Evolutionary conservation across 2,329 filamentous ascomycete species (phyloP).

Genomic region (Aspergillus carbonarius): DNA sequence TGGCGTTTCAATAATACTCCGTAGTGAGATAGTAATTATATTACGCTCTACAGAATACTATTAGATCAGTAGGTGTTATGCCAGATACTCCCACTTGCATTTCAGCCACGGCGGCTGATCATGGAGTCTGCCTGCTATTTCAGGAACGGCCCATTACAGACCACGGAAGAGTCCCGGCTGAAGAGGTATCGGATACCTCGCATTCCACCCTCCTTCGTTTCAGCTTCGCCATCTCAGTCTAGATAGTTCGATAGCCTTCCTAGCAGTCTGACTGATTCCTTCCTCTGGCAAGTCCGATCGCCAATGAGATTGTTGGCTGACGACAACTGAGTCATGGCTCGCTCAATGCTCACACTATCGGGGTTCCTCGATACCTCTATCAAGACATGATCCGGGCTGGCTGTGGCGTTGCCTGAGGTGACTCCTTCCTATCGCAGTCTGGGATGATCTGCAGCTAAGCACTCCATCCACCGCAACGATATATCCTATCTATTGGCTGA

Average conservation of each 20-base stretch:
- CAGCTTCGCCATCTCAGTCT: slow-evolving; percentile 2
- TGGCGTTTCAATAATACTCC: too few relatives aligned
- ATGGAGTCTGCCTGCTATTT: not conserved
- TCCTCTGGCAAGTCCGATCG: not conserved
- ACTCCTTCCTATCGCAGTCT: not conserved
- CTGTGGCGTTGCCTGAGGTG: slow-evolving; percentile 1
- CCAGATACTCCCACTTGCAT: not conserved
- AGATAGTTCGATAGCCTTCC: not conserved
- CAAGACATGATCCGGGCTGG: not conserved
- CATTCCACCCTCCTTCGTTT: not conserved
- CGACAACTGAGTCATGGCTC: not conserved
- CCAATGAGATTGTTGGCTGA: not conserved
- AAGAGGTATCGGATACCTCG: not conserved
- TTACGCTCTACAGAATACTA: not conserved
- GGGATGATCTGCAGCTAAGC: not conserved
- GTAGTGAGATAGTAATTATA: not conserved
- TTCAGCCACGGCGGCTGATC: slow-evolving; percentile 3
- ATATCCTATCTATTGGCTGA: not conserved
- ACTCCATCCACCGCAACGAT: not conserved
- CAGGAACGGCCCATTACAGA: not conserved
- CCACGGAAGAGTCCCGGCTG: not conserved
- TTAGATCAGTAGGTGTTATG: not conserved
- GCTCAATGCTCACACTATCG: not conserved
- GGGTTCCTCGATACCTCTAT: not conserved
- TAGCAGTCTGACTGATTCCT: not conserved